Percentiles rank a stretch among this genome's conserved stretches.
Conservation (phyloP, 768 basidiomycete species). For the Hirschioporus abietinus region DNA sequence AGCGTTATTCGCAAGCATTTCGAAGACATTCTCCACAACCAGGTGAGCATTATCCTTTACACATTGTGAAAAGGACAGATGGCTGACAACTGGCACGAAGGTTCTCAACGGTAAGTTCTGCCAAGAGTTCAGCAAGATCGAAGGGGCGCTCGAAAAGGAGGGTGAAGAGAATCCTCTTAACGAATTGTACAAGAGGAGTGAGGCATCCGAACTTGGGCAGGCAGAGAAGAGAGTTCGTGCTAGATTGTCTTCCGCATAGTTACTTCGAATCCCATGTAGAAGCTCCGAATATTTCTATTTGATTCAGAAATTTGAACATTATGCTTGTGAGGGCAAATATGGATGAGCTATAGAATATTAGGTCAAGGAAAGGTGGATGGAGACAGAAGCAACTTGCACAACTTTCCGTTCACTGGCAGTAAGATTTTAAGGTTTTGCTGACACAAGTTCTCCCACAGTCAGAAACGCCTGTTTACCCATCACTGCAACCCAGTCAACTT, state of each 20-base stretch:
- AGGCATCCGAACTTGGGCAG: conserved; percentile 48
- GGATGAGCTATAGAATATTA: too few relatives aligned
- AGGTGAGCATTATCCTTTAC: conserved; percentile 26
- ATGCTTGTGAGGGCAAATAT: too few relatives aligned
- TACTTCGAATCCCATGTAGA: neutral
- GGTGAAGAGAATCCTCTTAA: conserved; percentile 52
- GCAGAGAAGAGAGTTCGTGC: conserved; percentile 56
- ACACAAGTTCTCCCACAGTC: neutral
- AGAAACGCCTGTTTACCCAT: neutral
- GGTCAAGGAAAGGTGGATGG: too few relatives aligned
- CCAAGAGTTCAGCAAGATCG: conserved; percentile 48
- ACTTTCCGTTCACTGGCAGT: neutral
- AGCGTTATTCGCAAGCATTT: conserved; percentile 45
- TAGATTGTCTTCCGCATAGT: conserved; percentile 30
- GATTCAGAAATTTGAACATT: too few relatives aligned
- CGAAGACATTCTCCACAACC: conserved; percentile 52
- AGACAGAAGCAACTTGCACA: too few relatives aligned
- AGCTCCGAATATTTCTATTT: too few relatives aligned
- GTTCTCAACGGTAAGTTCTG: conserved; percentile 58
- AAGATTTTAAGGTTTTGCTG: neutral
- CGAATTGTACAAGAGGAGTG: conserved; percentile 43
- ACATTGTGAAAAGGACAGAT: neutral
- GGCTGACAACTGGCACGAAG: conserved; percentile 21
- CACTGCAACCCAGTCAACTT: neutral
- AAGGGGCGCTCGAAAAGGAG: conserved; percentile 51